A percentile compares a stretch with the other conserved stretches of the same genome.
These are phyloP conservation scores for Termitomyces sp. DNA, from an alignment of 768 basidiomycete genomes.

Conservation along the genomic window DNA sequence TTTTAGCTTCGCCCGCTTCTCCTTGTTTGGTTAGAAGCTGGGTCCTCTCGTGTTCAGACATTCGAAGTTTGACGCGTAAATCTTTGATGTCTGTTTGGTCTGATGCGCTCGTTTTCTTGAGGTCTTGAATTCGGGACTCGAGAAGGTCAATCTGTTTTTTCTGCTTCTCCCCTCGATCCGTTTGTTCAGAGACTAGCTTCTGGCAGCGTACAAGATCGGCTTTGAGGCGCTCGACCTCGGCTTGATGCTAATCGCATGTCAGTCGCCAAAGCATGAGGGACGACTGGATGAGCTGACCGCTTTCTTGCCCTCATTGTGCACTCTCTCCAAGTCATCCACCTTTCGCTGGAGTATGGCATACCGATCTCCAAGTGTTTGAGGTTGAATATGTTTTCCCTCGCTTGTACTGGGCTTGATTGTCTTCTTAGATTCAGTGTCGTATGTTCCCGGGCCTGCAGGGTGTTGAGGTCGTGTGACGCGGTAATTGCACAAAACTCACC, in stretches of 20 bases:
- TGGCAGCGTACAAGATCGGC: constrained; percentile 49
- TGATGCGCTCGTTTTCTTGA: constrained; percentile 42
- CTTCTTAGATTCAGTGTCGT: constrained; percentile 20
- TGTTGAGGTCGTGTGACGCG: background rate
- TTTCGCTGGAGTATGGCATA: constrained; percentile 57
- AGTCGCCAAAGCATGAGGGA: background rate
- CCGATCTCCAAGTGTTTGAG: constrained; percentile 36
- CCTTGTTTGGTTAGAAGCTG: constrained; percentile 49
- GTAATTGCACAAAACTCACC: constrained; percentile 29
- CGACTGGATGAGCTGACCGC: constrained; percentile 35
- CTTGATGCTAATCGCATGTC: constrained; percentile 44
- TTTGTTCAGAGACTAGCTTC: constrained; percentile 44
- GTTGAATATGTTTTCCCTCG: constrained; percentile 11
- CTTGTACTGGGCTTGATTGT: constrained; percentile 23
- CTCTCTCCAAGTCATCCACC: constrained; percentile 58
- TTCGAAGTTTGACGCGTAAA: constrained; percentile 52
- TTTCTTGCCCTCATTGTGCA: constrained; percentile 67
- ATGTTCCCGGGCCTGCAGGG: constrained; percentile 30
- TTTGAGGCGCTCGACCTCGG: constrained; percentile 57
- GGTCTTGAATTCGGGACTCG: constrained; percentile 58
- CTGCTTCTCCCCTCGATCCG: constrained; percentile 55
- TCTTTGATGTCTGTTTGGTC: constrained; percentile 67
- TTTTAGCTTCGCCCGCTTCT: constrained; percentile 49
- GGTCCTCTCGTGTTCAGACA: constrained; percentile 53
- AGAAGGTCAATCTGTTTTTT: constrained; percentile 58